These are phyloP conservation scores for Dothideomycetes sp. DNA, from an alignment of 2,329 filamentous ascomycete species.

Conservation along the genomic window DNA sequence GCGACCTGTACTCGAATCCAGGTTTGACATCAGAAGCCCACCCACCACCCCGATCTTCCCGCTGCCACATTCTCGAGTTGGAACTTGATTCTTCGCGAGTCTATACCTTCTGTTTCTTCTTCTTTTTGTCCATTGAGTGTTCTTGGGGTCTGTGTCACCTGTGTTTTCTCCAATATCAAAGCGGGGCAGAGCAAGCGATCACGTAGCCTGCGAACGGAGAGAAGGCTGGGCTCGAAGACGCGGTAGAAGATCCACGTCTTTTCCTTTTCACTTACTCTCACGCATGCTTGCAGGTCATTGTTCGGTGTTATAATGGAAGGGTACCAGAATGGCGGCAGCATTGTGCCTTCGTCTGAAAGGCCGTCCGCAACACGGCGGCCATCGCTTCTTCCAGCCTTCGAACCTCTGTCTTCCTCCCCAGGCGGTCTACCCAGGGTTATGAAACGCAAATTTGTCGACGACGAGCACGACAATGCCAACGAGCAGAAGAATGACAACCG, in stretches of 20 bases:
- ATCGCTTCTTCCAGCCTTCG: conserved; percentile 66
- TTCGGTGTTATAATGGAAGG: background rate
- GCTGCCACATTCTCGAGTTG: no score
- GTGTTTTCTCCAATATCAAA: background rate
- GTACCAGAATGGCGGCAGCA: background rate
- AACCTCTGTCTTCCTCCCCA: conserved; percentile 68
- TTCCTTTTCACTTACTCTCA: no score
- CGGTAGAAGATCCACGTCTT: background rate
- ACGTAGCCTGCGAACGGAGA: background rate
- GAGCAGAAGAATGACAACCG: conserved; percentile 22
- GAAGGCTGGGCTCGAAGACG: background rate
- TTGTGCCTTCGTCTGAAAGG: conserved; percentile 6
- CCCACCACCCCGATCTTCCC: no score
- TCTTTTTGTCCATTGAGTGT: no score
- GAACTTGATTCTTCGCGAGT: no score
- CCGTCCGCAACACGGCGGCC: conserved; percentile 27
- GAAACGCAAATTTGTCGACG: conserved; percentile 51
- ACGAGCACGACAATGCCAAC: conserved; percentile 25
- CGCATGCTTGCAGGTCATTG: background rate
- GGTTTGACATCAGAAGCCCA: no score
- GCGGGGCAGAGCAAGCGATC: background rate
- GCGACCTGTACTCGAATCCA: no score
- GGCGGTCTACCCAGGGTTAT: conserved; percentile 51
- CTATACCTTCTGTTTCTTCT: no score
- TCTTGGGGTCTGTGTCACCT: no score